phyloP scores from a whole-genome alignment of 2,329 filamentous ascomycete genomes.

The Stemphylium beticola region DNA sequence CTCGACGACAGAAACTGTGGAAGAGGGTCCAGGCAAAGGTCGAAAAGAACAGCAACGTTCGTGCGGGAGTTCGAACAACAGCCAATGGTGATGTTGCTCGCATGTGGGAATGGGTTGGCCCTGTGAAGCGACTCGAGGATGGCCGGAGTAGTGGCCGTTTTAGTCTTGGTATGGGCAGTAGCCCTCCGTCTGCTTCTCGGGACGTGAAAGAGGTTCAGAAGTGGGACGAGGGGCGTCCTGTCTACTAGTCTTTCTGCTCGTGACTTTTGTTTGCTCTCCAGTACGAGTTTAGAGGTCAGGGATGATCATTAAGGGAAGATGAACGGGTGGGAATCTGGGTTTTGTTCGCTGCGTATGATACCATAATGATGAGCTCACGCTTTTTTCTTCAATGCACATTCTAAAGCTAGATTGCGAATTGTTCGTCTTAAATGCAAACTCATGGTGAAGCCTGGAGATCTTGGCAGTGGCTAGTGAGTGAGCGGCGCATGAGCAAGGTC shows the following conservation, averaged over 20 bases:
- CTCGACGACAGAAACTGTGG: conserved; percentile 83
- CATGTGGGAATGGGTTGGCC: conserved; percentile 73
- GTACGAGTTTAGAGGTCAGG: background rate
- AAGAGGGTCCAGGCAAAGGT: conserved; percentile 81
- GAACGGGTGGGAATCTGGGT: background rate
- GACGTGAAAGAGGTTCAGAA: conserved; percentile 42
- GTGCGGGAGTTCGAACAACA: conserved; percentile 73
- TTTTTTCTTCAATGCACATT: background rate
- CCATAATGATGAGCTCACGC: conserved; percentile 23
- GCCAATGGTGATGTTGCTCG: conserved; percentile 62
- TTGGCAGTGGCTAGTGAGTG: conserved; percentile 26
- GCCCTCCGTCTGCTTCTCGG: conserved; percentile 36
- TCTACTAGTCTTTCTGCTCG: conserved; percentile 48
- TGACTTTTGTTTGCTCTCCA: conserved; percentile 5
- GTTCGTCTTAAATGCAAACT: background rate
- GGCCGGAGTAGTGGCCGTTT: conserved; percentile 43
- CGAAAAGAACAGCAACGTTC: conserved; percentile 91
- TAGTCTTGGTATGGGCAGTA: conserved; percentile 42
- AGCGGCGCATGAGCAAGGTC: conserved; percentile 4
- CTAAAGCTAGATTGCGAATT: background rate
- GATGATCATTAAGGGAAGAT: background rate
- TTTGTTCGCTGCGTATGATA: conserved; percentile 34
- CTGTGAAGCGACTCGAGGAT: conserved; percentile 58
- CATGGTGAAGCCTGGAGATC: background rate
- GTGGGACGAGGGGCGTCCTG: conserved; percentile 57